These are phyloP conservation scores for Coprinopsis sp. DNA, from an alignment of 768 basidiomycete genomes.

Conservation along the genomic window DNA sequence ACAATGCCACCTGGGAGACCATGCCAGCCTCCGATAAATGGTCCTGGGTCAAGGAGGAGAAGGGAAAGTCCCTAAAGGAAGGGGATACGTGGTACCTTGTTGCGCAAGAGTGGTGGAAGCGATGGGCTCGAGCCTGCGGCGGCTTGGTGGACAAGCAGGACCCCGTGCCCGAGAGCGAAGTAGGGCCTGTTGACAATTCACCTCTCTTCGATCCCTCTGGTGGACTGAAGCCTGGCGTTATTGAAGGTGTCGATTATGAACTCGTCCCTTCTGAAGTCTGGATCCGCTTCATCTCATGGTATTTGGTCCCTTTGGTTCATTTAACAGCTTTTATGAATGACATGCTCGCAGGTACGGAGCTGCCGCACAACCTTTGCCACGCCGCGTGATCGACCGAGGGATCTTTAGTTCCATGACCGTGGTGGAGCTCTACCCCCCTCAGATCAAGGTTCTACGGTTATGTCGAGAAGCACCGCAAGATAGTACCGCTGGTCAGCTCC, in stretches of 20 bases:
- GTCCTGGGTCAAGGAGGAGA: constrained; percentile 43
- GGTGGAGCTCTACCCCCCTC: constrained; percentile 72
- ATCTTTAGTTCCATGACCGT: constrained; percentile 37
- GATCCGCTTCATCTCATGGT: constrained; percentile 68
- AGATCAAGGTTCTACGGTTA: constrained; percentile 52
- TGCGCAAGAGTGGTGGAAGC: constrained; percentile 64
- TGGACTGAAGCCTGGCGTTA: constrained; percentile 37
- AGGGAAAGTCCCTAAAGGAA: constrained; percentile 44
- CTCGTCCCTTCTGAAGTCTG: constrained; percentile 72
- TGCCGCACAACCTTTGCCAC: constrained; percentile 50
- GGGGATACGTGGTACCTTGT: constrained; percentile 82
- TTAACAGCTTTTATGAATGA: constrained; percentile 2
- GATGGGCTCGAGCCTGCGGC: constrained; percentile 70
- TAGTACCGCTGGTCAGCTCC: constrained; percentile 21
- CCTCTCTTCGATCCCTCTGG: constrained; percentile 53
- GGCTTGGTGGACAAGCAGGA: constrained; percentile 69
- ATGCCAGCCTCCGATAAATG: constrained; percentile 44
- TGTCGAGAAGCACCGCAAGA: constrained; percentile 25
- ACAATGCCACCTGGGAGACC: constrained; percentile 17
- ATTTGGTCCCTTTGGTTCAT: constrained; percentile 10
- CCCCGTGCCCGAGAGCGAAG: constrained; percentile 50
- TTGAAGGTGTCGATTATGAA: constrained; percentile 68
- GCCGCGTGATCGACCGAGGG: constrained; percentile 63
- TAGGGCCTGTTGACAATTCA: constrained; percentile 76
- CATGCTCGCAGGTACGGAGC: constrained; percentile 66